Evolutionary conservation across 108 stramenopile species (phyloP).

Genomic region (Hondaea fermentalgiana): DNA sequence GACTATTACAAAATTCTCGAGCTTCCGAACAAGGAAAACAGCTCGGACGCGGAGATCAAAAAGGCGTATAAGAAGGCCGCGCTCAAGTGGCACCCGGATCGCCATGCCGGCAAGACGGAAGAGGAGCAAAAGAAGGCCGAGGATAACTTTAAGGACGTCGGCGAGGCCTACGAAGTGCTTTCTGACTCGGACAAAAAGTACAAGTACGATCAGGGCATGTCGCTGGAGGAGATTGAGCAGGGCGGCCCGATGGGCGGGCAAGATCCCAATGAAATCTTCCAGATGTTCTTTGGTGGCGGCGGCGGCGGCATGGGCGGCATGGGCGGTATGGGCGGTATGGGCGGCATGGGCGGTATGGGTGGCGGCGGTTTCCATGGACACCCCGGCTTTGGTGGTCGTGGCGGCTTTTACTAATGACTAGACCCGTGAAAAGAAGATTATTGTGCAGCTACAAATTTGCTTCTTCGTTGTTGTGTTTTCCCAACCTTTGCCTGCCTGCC

Average conservation of each 20-base stretch:
- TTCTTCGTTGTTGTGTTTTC: too few species aligned
- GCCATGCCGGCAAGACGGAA: conserved; percentile 19
- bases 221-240: conserved; percentile 34
- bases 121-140: conserved; percentile 33
- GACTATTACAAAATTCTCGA: conserved; percentile 65
- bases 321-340: conserved; percentile 25
- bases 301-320: conserved; percentile 56
- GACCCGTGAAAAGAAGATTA: too few species aligned
- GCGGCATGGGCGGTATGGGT: not conserved
- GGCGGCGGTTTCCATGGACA: not conserved
- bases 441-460: too few species aligned
- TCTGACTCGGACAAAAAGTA: conserved; percentile 19
- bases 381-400: not conserved
- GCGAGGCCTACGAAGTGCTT: conserved; percentile 35
- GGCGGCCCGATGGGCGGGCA: conserved; percentile 56
- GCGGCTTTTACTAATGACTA: not conserved
- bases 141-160: conserved; percentile 31
- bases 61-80: conserved; percentile 33
- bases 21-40: conserved; percentile 50
- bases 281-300: conserved; percentile 84
- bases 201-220: conserved; percentile 28
- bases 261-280: conserved; percentile 83
- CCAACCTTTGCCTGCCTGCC: too few species aligned
- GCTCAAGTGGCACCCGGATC: conserved; percentile 34
- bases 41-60: conserved; percentile 29